These are phyloP conservation scores for Macrocybe gigantea DNA, from an alignment of 768 basidiomycete species.

Conservation along the genomic window DNA sequence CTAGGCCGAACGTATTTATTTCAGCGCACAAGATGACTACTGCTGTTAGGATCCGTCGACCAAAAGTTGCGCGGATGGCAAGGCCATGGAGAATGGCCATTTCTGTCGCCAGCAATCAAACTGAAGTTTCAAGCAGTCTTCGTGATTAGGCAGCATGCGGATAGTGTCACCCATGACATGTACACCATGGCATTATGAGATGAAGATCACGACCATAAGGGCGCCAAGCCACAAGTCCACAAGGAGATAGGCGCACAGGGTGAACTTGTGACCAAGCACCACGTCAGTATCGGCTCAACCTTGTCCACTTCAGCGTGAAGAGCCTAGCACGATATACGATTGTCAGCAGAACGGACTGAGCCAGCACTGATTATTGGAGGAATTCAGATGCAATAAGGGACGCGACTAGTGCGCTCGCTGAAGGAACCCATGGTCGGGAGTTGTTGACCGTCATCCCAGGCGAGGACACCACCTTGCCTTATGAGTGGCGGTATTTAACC, in stretches of 20 bases:
- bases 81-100: too few species aligned
- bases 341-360: conserved; percentile 4
- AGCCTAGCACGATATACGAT: conserved; percentile 16
- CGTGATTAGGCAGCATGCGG: conserved; percentile 6
- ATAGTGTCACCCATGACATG: conserved; percentile 7
- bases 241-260: conserved; percentile 16
- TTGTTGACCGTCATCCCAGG: neutral
- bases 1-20: too few species aligned
- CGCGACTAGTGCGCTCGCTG: conserved; percentile 11
- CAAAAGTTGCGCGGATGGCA: too few species aligned
- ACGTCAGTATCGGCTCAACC: conserved; percentile 10
- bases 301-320: conserved; percentile 11
- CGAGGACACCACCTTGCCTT: too few species aligned
- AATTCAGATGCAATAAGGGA: too few species aligned
- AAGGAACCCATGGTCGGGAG: conserved; percentile 17
- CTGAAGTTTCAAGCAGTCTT: conserved; percentile 14
- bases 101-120: neutral
- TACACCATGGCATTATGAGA: conserved; percentile 1
- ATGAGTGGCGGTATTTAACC: too few species aligned
- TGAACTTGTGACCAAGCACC: conserved; percentile 11
- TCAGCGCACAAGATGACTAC: too few species aligned
- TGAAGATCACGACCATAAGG: conserved; percentile 19
- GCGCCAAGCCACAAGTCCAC: conserved; percentile 19
- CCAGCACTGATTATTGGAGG: too few species aligned
- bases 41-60: too few species aligned